phyloP scores from a whole-genome alignment of 257 asterid species.

The Voacanga thouarsii region DNA sequence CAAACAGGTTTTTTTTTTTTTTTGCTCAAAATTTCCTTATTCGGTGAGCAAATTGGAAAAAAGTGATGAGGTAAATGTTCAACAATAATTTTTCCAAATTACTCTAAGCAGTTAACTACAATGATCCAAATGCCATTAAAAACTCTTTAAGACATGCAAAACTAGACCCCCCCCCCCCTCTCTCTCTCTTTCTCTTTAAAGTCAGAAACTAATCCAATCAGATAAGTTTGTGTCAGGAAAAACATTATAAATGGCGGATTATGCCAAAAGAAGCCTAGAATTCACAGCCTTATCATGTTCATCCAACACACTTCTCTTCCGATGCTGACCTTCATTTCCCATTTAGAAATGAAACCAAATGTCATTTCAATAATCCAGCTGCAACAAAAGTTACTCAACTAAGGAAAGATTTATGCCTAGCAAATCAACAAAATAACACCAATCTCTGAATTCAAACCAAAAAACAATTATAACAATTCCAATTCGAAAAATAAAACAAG shows the following conservation, averaged over 20 bases:
- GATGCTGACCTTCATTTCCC: neutral
- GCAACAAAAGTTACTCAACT: neutral
- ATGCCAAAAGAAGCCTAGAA: neutral
- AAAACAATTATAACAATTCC: slow-evolving; percentile 10
- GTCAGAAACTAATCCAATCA: neutral
- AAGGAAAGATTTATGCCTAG: neutral
- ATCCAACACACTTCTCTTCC: neutral
- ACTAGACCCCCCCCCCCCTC: neutral
- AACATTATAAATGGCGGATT: neutral
- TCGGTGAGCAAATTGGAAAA: neutral
- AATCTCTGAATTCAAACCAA: neutral
- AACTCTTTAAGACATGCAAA: neutral
- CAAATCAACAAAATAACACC: slow-evolving; percentile 7
- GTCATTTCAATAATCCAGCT: neutral
- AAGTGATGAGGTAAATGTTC: neutral
- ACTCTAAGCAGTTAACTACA: neutral
- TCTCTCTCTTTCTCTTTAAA: neutral
- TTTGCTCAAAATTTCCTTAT: neutral
- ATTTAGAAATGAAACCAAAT: neutral
- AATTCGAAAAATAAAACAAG: slow-evolving; percentile 10
- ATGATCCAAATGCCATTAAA: neutral
- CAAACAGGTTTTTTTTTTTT: neutral
- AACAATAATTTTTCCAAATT: neutral
- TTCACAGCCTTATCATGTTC: neutral
- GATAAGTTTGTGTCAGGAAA: neutral